Percentiles rank a stretch among this genome's conserved stretches.
These are phyloP conservation scores for Emericellopsis atlantica DNA, from an alignment of 2,329 filamentous ascomycete species.

Conservation along the genomic window DNA sequence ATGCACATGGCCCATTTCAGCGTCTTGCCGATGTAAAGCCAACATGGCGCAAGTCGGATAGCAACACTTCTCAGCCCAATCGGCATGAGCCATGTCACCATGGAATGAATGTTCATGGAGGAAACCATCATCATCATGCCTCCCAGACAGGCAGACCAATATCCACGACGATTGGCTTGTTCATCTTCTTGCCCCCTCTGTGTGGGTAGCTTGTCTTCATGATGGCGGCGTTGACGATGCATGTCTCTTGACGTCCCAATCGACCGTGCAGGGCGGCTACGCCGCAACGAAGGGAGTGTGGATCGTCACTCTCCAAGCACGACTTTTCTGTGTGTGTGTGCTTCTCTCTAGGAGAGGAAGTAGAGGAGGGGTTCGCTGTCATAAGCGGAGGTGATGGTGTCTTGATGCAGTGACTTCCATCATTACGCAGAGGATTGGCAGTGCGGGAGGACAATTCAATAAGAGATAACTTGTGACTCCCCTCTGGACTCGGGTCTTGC, in stretches of 20 bases:
- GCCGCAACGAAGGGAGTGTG: constrained; percentile 27
- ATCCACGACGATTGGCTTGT: constrained; percentile 78
- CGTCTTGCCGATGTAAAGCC: too few relatives aligned
- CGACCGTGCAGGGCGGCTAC: constrained; percentile 24
- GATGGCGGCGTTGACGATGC: constrained; percentile 68
- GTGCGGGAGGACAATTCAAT: constrained; percentile 44
- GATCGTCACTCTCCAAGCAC: too few relatives aligned
- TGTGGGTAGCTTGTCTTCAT: constrained; percentile 57
- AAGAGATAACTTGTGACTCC: constrained; percentile 45
- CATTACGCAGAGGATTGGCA: constrained; percentile 29
- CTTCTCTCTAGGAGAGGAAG: too few relatives aligned
- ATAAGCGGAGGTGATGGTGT: too few relatives aligned
- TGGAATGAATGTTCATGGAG: too few relatives aligned
- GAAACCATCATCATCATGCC: constrained; percentile 5
- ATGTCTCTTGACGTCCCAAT: constrained; percentile 46
- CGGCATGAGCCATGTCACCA: background rate
- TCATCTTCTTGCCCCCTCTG: constrained; percentile 46
- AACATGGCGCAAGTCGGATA: too few relatives aligned
- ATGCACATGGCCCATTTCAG: too few relatives aligned
- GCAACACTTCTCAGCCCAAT: background rate
- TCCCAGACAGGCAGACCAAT: constrained; percentile 50
- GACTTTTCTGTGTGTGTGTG: too few relatives aligned
- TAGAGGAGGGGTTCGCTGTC: too few relatives aligned
- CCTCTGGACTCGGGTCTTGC: constrained; percentile 45
- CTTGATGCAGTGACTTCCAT: constrained; percentile 22